These are phyloP conservation scores for Harringtonia aguacate DNA, from an alignment of 2,329 filamentous ascomycete genomes.

Conservation along the genomic window DNA sequence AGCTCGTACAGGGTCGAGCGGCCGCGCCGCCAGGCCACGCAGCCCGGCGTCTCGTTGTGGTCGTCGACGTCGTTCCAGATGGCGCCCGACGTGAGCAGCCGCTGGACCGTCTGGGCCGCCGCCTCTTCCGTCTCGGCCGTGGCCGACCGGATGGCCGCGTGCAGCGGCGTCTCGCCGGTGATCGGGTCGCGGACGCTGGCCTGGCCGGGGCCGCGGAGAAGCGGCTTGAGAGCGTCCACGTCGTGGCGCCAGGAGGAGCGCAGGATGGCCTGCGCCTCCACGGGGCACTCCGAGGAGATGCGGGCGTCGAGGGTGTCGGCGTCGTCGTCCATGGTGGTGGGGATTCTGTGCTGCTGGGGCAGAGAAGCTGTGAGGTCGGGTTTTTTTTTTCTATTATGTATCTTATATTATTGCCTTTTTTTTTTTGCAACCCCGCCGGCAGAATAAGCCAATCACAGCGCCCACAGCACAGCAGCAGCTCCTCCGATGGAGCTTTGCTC, in stretches of 20 bases:
- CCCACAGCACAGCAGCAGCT: no score
- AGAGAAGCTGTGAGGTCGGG: background rate
- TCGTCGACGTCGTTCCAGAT: slow-evolving; percentile 95
- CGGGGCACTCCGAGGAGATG: slow-evolving; percentile 42
- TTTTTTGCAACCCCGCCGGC: no score
- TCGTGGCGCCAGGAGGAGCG: slow-evolving; percentile 50
- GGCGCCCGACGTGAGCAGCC: slow-evolving; percentile 76
- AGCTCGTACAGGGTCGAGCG: slow-evolving; percentile 63
- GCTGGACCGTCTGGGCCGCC: slow-evolving; percentile 56
- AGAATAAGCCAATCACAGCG: no score
- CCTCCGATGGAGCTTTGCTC: no score
- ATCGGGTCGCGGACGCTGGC: slow-evolving; percentile 73
- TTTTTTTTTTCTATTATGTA: no score
- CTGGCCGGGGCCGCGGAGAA: slow-evolving; percentile 53
- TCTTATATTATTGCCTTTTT: no score
- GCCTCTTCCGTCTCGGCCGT: background rate
- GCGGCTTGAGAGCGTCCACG: slow-evolving; percentile 52
- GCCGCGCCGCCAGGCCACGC: slow-evolving; percentile 63
- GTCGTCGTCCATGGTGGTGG: slow-evolving; percentile 19
- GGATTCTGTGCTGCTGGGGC: no score
- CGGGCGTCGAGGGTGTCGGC: slow-evolving; percentile 40
- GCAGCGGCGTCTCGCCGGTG: slow-evolving; percentile 79
- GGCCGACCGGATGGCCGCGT: slow-evolving; percentile 70
- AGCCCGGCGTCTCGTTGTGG: slow-evolving; percentile 84
- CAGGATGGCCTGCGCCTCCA: slow-evolving; percentile 39